Conservation (phyloP, 1,139 yeast species). For the Pichia sp. region DNA sequence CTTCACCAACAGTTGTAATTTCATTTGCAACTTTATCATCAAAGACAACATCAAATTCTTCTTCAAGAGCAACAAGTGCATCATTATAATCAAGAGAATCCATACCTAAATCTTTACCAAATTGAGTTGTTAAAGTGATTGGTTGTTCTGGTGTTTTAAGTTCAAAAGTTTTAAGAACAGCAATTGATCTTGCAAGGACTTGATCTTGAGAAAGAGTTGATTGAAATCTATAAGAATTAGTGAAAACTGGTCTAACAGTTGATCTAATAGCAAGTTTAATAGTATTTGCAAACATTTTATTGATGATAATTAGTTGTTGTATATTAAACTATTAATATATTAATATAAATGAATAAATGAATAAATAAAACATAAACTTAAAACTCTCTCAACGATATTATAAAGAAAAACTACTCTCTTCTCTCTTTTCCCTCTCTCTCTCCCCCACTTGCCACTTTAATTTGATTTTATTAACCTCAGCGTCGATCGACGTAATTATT, state of each 20-base stretch:
- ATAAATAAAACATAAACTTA: too few species aligned
- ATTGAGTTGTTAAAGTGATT: slow-evolving; percentile 40
- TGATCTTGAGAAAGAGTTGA: slow-evolving; percentile 29
- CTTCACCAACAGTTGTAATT: slow-evolving; percentile 57
- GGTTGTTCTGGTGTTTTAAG: slow-evolving; percentile 25
- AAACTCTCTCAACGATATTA: too few species aligned
- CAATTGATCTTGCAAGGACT: slow-evolving; percentile 29
- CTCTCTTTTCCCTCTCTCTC: too few species aligned
- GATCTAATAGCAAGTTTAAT: slow-evolving; percentile 12
- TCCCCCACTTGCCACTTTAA: too few species aligned
- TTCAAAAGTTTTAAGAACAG: slow-evolving; percentile 31
- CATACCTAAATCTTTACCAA: slow-evolving; percentile 55
- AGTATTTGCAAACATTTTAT: slow-evolving; percentile 33
- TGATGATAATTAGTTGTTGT: too few species aligned
- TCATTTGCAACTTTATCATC: slow-evolving; percentile 59
- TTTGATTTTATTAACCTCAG: too few species aligned
- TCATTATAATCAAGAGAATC: slow-evolving; percentile 60
- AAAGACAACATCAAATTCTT: slow-evolving; percentile 57
- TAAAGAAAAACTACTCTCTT: too few species aligned
- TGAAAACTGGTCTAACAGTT: slow-evolving; percentile 8
- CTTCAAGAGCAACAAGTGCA: slow-evolving; percentile 60
- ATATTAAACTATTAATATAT: too few species aligned
- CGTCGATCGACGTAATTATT: too few species aligned
- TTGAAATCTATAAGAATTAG: slow-evolving; percentile 14
- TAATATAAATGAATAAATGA: too few species aligned